Evolutionary conservation across 139 green algal species (phyloP).

Genomic region (Tetratostichococcus sp.): DNA sequence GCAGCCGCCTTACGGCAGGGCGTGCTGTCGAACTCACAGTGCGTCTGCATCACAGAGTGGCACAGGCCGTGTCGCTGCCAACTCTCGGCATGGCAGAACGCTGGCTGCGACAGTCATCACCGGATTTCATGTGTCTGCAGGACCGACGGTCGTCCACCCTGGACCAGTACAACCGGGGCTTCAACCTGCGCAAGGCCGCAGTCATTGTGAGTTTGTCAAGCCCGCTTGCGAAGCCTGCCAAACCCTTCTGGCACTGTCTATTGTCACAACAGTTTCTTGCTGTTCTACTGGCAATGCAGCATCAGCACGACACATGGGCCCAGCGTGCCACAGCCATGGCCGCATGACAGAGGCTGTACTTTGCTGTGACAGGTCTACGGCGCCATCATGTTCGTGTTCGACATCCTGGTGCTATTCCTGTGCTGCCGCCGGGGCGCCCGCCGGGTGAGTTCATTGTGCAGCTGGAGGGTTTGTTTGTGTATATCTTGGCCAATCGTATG

Average conservation of each 20-base stretch:
- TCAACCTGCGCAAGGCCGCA: neutral
- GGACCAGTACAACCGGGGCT: neutral
- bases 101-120: neutral
- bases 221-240: neutral
- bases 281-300: neutral
- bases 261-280: neutral
- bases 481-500: too few relatives aligned
- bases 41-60: too few relatives aligned
- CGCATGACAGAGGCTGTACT: too few relatives aligned
- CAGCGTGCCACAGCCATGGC: too few relatives aligned
- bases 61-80: too few relatives aligned
- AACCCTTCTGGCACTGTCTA: neutral
- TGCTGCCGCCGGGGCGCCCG: neutral
- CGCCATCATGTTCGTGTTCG: neutral
- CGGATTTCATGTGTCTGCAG: neutral
- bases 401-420: neutral
- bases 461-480: too few relatives aligned
- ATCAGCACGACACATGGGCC: neutral
- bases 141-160: neutral
- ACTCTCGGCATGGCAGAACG: too few relatives aligned
- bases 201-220: neutral
- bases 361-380: neutral
- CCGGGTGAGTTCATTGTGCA: neutral
- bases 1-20: too few relatives aligned
- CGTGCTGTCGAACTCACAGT: too few relatives aligned